Evolutionary conservation across 108 stramenopile species (phyloP), one percentile per base, ranked within the genome.

Genomic region (Nitzschia palea): DNA sequence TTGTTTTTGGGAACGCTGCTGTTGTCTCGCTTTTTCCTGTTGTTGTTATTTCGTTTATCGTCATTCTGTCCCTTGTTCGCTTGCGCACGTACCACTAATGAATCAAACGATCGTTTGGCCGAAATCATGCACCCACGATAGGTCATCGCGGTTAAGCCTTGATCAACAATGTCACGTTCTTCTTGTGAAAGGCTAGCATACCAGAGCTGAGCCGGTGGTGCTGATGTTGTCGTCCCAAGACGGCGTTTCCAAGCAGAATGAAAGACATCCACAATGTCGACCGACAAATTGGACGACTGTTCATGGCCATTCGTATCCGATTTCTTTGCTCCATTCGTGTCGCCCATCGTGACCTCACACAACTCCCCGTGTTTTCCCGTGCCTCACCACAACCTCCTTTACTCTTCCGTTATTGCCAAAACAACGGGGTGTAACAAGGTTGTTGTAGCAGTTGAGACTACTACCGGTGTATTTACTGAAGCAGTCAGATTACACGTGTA

Each of bases 121-220:
- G 88, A 83, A 14, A 76, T 62, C 81, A 89, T 86, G 47, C 85
- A 84, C 43, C 88, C 88, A 5, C 83, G 78, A 55, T 82, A 86
- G 30, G 81, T 44, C 9, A 89, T 61, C 0, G 88, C 88, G 10
- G 79, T 72, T 2, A 89, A 70, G 4, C 88, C 88, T 29, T 66
- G 32, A 50, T 89, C 73, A 12, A 89, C 68, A 31, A 79, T 68
- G n/a, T 59, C 51, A 45, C 74, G 77, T 55, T 88, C 80, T 0
- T 63, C 31, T 14, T 60, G 44, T 15, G 77, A 54, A 27, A 65
- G 65, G 48, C 34, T 53, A 53, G 44, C 50, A 54, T 65, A 53
- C 65, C 65, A 65, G 8, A 60, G 36, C 33, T 61, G 61, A 3
- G 61, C 70, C 25, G 62, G 61, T 10, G 28, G 61, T 9, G 57